These are phyloP conservation scores for Anaeromyces robustus DNA, from an alignment of 192 early-diverging fungal genomes.

Conservation along the genomic window DNA sequence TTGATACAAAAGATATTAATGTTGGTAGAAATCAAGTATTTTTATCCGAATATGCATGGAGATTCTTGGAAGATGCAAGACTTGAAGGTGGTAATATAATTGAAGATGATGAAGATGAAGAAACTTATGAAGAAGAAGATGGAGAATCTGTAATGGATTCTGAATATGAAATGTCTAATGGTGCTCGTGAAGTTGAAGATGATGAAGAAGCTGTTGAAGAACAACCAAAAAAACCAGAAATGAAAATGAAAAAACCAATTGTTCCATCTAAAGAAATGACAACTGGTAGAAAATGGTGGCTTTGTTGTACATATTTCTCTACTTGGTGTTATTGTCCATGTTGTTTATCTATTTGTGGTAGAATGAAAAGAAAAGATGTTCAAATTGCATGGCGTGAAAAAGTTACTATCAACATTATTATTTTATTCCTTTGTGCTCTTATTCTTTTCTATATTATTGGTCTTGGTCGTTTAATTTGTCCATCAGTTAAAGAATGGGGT, in stretches of 20 bases:
- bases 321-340: slow-evolving; percentile 69
- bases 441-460: slow-evolving; percentile 84
- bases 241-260: background rate
- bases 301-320: slow-evolving; percentile 53
- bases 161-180: background rate
- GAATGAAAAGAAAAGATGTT: slow-evolving; percentile 75
- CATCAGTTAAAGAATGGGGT: slow-evolving; percentile 32
- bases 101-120: background rate
- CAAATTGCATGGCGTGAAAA: slow-evolving; percentile 97
- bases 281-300: slow-evolving; percentile 30
- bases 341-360: slow-evolving; percentile 34
- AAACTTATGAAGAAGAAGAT: background rate
- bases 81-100: background rate
- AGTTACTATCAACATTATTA: slow-evolving; percentile 74
- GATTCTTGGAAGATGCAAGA: background rate
- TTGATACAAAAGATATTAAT: background rate
- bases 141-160: background rate
- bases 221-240: background rate
- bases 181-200: background rate
- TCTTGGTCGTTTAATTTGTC: slow-evolving; percentile 59
- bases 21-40: background rate
- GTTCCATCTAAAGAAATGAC: background rate
- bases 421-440: slow-evolving; percentile 62
- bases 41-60: background rate
- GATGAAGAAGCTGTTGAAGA: background rate